phyloP scores from a whole-genome alignment of 2,329 filamentous ascomycete species.

The Diaporthe ilicicola region DNA sequence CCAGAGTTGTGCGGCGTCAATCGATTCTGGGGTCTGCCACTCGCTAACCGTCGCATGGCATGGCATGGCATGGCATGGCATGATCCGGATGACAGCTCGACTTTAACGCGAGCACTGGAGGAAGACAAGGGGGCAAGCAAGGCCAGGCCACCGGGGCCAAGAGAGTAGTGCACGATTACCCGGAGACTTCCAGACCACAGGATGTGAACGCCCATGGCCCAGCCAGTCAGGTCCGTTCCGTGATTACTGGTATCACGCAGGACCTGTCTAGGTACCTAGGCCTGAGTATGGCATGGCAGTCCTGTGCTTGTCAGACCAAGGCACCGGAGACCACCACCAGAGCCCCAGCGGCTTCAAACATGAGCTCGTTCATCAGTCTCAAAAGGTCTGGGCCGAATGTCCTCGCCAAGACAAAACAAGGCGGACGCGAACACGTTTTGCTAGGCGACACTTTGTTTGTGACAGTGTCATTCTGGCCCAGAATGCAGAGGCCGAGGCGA shows the following conservation, averaged over 20 bases:
- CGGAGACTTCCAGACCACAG: background rate
- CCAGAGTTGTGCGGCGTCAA: background rate
- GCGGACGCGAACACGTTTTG: background rate
- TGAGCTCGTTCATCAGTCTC: background rate
- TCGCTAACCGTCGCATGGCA: constrained; percentile 16
- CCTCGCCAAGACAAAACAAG: background rate
- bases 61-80: constrained; percentile 16
- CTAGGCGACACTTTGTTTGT: background rate
- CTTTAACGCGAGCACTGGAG: background rate
- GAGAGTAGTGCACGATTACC: background rate
- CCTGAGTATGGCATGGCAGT: no score
- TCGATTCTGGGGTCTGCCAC: constrained; percentile 1
- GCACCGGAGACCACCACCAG: background rate
- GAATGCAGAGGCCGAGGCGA: background rate
- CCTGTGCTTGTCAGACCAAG: background rate
- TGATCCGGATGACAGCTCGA: constrained; percentile 17
- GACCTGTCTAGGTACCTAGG: no score
- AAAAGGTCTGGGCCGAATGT: background rate
- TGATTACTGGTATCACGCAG: background rate
- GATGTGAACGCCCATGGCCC: no score
- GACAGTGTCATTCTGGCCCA: background rate
- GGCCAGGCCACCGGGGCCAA: no score
- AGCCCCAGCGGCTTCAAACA: background rate
- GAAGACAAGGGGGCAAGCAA: background rate
- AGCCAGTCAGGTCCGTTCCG: background rate